A percentile compares a stretch with the other conserved stretches of the same genome.
Evolutionary conservation across 2,329 filamentous ascomycete species (phyloP).

Genomic region (Trichoderma sp.): DNA sequence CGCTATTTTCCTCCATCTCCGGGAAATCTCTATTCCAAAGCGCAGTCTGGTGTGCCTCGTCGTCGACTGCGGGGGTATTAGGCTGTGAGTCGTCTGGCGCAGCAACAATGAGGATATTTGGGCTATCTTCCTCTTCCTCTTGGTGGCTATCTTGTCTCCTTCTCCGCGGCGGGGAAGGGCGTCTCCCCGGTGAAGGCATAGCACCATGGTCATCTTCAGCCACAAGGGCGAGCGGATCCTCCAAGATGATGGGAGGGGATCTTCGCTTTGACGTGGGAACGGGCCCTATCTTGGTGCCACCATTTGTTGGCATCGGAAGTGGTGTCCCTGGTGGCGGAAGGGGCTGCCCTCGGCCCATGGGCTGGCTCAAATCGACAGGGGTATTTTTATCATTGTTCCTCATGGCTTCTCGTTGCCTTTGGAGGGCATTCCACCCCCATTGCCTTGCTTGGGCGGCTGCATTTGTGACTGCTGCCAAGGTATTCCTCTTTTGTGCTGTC

Average conservation of each 20-base stretch:
- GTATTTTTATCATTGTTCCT: constrained; percentile 32
- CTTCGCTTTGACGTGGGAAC: constrained; percentile 64
- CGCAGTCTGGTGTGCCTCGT: constrained; percentile 24
- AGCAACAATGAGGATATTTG: constrained; percentile 61
- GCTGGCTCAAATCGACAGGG: constrained; percentile 54
- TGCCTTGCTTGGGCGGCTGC: constrained; percentile 55
- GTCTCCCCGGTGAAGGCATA: constrained; percentile 29
- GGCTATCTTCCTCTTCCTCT: constrained; percentile 37
- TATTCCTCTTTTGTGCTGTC: constrained; percentile 44
- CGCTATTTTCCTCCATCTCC: background rate
- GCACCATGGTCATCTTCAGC: constrained; percentile 32
- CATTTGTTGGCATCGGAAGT: constrained; percentile 63
- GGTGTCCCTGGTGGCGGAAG: constrained; percentile 78
- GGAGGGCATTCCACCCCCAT: constrained; percentile 58
- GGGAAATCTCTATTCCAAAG: constrained; percentile 9
- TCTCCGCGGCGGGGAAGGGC: constrained; percentile 49
- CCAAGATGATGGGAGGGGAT: constrained; percentile 41
- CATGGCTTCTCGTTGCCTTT: constrained; percentile 46
- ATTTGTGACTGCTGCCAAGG: constrained; percentile 54
- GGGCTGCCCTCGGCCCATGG: constrained; percentile 79
- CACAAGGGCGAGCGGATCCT: constrained; percentile 23
- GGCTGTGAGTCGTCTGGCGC: constrained; percentile 63
- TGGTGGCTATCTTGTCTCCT: constrained; percentile 37
- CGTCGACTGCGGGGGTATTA: constrained; percentile 46
- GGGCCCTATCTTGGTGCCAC: constrained; percentile 55